Conservation (phyloP, 192 early-diverging fungal genomes). For the Coemansia aciculifera region DNA sequence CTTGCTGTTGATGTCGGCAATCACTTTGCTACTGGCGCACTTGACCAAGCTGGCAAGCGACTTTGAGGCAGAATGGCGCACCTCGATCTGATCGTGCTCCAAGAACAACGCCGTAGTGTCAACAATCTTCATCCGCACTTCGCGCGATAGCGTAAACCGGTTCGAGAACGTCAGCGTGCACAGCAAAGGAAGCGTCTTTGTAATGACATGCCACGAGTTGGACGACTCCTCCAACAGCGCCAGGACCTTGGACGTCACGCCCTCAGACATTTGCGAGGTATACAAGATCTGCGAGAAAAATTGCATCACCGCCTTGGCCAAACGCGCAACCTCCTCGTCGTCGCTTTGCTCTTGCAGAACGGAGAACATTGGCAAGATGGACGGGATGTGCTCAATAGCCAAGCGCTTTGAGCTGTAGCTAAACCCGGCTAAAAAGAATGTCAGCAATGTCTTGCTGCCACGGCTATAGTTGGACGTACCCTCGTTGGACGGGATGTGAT, state of each 20-base stretch:
- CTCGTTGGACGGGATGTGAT: constrained; percentile 45
- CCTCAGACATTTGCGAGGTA: constrained; percentile 28
- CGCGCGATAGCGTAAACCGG: constrained; percentile 65
- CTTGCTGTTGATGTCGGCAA: constrained; percentile 38
- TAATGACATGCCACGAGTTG: constrained; percentile 75
- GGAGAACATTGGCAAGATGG: constrained; percentile 33
- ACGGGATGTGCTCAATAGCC: constrained; percentile 30
- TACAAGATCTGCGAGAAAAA: constrained; percentile 45
- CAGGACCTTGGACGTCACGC: constrained; percentile 32
- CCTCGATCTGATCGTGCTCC: constrained; percentile 87
- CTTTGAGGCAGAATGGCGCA: constrained; percentile 43
- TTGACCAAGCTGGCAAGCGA: constrained; percentile 49
- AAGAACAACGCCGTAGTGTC: constrained; percentile 69
- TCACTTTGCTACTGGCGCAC: constrained; percentile 37
- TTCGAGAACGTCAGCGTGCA: constrained; percentile 89
- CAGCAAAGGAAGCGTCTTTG: constrained; percentile 76
- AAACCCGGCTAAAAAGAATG: constrained; percentile 32
- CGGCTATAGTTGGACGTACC: constrained; percentile 51
- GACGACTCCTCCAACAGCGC: constrained; percentile 42
- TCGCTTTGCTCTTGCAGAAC: constrained; percentile 49
- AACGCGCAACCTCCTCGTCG: constrained; percentile 37
- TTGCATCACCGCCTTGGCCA: constrained; percentile 37
- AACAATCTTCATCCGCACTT: constrained; percentile 62
- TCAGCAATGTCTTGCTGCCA: constrained; percentile 51
- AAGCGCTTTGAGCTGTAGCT: constrained; percentile 31